Evolutionary conservation across 2,329 filamentous ascomycete genomes (phyloP), one percentile per base, ranked within the genome.

Genomic region (Ophiostoma triangulosporum): DNA sequence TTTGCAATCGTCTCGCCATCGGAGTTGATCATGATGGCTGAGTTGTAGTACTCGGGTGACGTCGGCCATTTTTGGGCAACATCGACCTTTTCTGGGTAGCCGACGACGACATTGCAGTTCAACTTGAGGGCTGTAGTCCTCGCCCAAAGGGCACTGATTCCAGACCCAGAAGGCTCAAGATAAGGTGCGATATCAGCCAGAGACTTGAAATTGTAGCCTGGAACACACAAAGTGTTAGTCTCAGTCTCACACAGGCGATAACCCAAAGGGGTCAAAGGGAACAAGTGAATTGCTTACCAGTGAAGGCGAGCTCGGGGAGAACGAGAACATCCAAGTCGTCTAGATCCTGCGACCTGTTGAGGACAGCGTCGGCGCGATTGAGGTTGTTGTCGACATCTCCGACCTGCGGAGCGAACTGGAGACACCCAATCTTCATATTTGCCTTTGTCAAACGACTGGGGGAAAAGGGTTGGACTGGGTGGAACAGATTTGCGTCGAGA

Each of bases 151-250:
- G 85, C 81, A 6, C 75, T 81, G 52, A 84, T 78, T 0, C 87
- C 87, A 0, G 77, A 71, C 5, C 77, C 75, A 0, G 77, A 77
- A 0, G 73, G 76, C 62, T 93, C 87, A 3, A 91, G 76, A 59
- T 73, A 85, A 0, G 84, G 83, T 1, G 68, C 67, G 43, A 91
- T 88, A 1, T 87, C 74, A 31, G 76, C 69, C 2, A 87, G 65
- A 0, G 81, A 84, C 40, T 77, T 75, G 69, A 90, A 91, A 64
- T 89, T 89, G 70, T 90, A 93, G 29, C 87, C 84, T 80, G 50
- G 7, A 14, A 9, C 7, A 2, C 4, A 7, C 27, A 46, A 26
- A 43, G 26, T 35, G 6, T 43, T 43, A 43, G 38, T 12, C 24
- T 26, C 40, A n/a, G n/a, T n/a, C n/a, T n/a, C n/a, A n/a, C n/a